Evolutionary conservation across 306 rosid species (phyloP).

Genomic region (Astragalus glycyphyllos): DNA sequence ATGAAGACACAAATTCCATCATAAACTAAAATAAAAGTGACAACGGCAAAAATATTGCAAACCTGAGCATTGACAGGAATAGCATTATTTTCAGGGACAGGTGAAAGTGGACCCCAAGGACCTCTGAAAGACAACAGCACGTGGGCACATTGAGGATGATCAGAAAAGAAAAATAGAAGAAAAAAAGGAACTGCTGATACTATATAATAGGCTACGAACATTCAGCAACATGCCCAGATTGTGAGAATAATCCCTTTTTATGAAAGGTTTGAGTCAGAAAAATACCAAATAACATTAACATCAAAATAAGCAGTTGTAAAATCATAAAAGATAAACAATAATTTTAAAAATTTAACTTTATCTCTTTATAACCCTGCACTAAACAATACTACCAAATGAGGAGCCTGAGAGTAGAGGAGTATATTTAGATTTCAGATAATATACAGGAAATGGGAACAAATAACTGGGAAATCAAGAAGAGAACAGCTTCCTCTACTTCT

Average conservation of each 20-base stretch:
- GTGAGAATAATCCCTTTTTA: slow-evolving; percentile 17
- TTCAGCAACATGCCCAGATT: neutral
- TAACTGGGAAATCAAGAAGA: neutral
- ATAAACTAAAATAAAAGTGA: slow-evolving; percentile 27
- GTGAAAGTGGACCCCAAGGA: slow-evolving; percentile 98
- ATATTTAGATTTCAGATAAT: slow-evolving; percentile 1
- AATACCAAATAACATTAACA: no score
- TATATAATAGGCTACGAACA: slow-evolving; percentile 26
- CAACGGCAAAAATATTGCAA: slow-evolving; percentile 1
- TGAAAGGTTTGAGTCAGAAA: slow-evolving; percentile 14
- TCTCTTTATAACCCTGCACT: no score
- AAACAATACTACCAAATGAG: slow-evolving; percentile 15
- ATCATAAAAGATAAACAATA: no score
- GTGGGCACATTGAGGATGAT: slow-evolving; percentile 26
- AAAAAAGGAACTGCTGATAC: slow-evolving; percentile 23
- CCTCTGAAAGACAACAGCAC: slow-evolving; percentile 67
- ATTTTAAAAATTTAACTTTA: no score
- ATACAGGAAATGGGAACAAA: slow-evolving; percentile 23
- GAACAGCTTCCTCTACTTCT: neutral
- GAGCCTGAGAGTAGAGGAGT: slow-evolving; percentile 5
- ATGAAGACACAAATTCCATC: slow-evolving; percentile 17
- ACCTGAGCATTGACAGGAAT: slow-evolving; percentile 78
- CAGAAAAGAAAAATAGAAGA: slow-evolving; percentile 26
- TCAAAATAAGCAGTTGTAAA: no score
- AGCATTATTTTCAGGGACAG: slow-evolving; percentile 96